Evolutionary conservation across 2,329 filamentous ascomycete genomes (phyloP), one percentile per base, ranked within the genome.

Genomic region (Trichoderma polysporum): DNA sequence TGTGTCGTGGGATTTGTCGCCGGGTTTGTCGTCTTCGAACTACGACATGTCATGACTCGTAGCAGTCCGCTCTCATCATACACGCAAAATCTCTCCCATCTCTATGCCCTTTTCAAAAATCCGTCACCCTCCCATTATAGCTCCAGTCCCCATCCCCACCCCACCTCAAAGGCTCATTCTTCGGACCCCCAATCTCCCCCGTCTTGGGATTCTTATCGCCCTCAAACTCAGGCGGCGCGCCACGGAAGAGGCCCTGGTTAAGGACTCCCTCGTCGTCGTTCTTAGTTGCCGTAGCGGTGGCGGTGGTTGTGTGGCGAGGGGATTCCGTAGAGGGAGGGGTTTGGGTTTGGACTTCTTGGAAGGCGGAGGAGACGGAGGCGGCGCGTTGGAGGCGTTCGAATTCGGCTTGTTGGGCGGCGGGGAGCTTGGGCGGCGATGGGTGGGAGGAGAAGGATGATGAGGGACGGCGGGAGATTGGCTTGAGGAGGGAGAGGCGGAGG

Each of bases 121-220:
- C 95, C 27, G 94, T 98, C 64, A 96, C 94, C 70, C 94, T 84
- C 54, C 95, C 95, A 78, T 97, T 97, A 79, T 92, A 99, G 77
- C 93, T 97, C 91, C 94, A 99, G 73, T 90, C 88, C 1, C 92
- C 90, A 0, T 74, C 76, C 19, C 85, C 82, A 0, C 93, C 93
- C 94, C 94, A 97, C 73, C 94, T 83, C 76, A 98, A 76, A 60
- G 95, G 95, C 80, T 99, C 94, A 76, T 97, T 98, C 88, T 98
- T 99, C 6, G 95, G 95, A 1, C 95, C 95, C 6, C 95, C 95
- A 12, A 97, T 88, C 84, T 99, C 95, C 27, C 95, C 95, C 1
- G 95, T 99, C 83, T 90, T 91, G 2, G 95, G 95, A 78, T 99
- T 98, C 65, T 84, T 85, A 63, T 98, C 94, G 67, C 95, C 95